Base-by-base conservation (phyloP, 352 stramenopile genomes). In the Thraustotheca clavata region DNA sequence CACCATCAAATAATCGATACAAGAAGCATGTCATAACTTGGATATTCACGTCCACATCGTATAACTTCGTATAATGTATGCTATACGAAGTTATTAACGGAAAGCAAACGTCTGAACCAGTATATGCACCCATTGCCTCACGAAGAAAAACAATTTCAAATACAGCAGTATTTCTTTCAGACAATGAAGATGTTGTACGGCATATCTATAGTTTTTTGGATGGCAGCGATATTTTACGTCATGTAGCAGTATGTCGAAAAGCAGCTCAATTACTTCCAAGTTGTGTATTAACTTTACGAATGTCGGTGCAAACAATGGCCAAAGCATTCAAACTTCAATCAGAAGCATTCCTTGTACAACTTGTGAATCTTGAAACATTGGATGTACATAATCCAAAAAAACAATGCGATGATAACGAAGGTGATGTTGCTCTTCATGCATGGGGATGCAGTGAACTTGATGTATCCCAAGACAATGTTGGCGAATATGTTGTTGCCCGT, bases 371-470 rank as follows among this genome's bases (percentile, higher is more conserved):
- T 22, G 77, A 78, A 26, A 59, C 67, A 33, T 68, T 91, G 20
- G 73, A 76, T 47, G 71, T 91, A 31, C 78, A 71, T 62, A 87
- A 85, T 69, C 71, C 72, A 24, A 69, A 77, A 68, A 85, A 87
- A 66, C 74, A 72, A 5, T 81, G 72, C 57, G 76, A 86, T 59
- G 73, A 82, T 60, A 70, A 81, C 57, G 70, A 80, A 60, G 67
- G 76, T 36, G 73, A 87, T 41, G 75, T 75, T 2, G 75, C 81
- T 49, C 75, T 91, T 20, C 81, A 91, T 38, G 81, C 81, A 7
- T 91, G 81, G 81, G 81, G 76, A 29, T 91, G 81, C 69, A 83
- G 71, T 49, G 81, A 91, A 57, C 72, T 91, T 40, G 81, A 91
- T 59, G 84, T 91, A 36, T 87, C 77, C 8, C 79, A 89, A 62